phyloP scores from a whole-genome alignment of 345 rosid genomes.

The Aegle marmelos region DNA sequence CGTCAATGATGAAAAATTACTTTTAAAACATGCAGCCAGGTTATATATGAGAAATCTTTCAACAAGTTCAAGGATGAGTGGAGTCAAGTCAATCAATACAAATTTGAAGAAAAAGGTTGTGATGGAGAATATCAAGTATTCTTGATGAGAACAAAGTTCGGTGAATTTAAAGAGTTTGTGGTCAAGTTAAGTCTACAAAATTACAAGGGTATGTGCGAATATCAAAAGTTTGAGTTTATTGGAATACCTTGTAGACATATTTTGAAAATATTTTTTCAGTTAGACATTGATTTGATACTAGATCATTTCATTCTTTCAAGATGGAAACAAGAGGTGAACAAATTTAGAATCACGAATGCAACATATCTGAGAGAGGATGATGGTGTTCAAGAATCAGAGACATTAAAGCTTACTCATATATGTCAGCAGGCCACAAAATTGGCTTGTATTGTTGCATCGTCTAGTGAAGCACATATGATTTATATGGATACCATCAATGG shows the following conservation, averaged over 20 bases:
- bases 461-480: background rate
- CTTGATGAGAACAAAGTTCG: background rate
- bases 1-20: too few species aligned
- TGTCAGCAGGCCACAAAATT: background rate
- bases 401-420: background rate
- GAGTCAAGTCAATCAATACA: background rate
- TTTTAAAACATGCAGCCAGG: too few species aligned
- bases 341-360: background rate
- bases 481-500: background rate
- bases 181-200: background rate
- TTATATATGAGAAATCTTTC: too few species aligned
- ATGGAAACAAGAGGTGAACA: background rate
- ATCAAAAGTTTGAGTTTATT: background rate
- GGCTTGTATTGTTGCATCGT: background rate
- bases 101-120: background rate
- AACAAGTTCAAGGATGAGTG: too few species aligned
- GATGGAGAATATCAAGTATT: background rate
- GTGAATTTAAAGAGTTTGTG: background rate
- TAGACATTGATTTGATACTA: background rate
- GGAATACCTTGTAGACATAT: too few species aligned
- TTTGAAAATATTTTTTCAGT: background rate
- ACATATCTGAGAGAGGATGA: background rate
- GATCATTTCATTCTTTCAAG: background rate
- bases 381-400: background rate
- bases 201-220: background rate